Base-by-base conservation (phyloP, 345 rosid genomes). In the Hirschfeldia incana region DNA sequence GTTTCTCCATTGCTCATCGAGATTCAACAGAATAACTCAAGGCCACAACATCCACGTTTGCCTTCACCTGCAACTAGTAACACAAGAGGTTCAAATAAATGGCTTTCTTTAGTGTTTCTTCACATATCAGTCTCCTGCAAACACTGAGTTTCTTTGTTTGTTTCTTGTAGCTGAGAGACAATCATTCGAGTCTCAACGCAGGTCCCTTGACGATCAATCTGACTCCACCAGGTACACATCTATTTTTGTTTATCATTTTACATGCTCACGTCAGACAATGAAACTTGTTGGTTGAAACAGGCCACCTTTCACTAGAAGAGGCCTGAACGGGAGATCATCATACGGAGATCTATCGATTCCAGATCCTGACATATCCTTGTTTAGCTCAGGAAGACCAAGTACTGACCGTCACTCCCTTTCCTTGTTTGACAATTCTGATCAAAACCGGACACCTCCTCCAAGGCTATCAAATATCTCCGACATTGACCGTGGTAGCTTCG, bases 361-460 rank as follows among this genome's bases (percentile, higher is more conserved):
- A 0, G 94, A 91, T 46, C 69, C 87, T 15, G 97, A 90, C 78
- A 85, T 91, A 83, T 92, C 94, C 27, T 92, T 84, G 60, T 91
- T 89, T 34, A 91, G 92, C 86, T 83, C 92, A 2, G 93, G 92
- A 29, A 88, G 95, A 77, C 89, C 91, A 10, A 91, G 95, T 76
- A 51, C 79, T 6, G 97, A 94, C 44, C 87, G 91, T 11, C 79
- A 80, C 67, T 91, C 84, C 51, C 88, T 85, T 30, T 32, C 86
- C 26, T 78, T 83, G 29, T 82, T 75, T 36, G 94, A 91, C 46
- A 75, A 21, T 69, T 21, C 71, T 55, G 94, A 90, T 8, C 53
- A 80, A 55, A 73, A 30, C 53, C 85, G 86, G 42, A 77, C 72
- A 5, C 81, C 83, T 28, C 83, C 83, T 28, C 83, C 81, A 27